A percentile compares a stretch with the other conserved stretches of the same genome.
Evolutionary conservation across 2,329 filamentous ascomycete species (phyloP).

Genomic region (Exophiala xenobiotica): DNA sequence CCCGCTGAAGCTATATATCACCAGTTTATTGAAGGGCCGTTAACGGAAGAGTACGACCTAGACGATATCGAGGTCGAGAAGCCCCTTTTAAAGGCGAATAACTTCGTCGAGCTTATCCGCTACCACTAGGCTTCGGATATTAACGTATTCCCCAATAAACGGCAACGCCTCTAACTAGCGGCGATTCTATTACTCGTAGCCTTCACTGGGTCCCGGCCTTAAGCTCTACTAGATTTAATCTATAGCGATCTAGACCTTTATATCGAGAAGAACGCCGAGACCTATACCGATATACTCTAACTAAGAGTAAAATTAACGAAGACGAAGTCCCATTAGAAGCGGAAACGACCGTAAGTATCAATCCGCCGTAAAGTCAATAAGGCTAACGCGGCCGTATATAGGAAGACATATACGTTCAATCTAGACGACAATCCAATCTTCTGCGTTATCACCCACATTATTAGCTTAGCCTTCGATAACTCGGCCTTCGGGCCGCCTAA

Average conservation of each 20-base stretch:
- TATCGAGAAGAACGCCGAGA: constrained; percentile 17
- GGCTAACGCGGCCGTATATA: background rate
- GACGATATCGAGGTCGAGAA: constrained; percentile 18
- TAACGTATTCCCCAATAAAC: constrained; percentile 16
- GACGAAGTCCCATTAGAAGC: constrained; percentile 14
- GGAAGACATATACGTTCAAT: constrained; percentile 2
- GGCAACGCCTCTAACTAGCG: constrained; percentile 10
- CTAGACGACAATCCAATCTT: constrained; percentile 17
- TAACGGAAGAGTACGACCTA: constrained; percentile 17
- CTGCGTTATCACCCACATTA: constrained; percentile 18
- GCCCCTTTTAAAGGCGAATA: constrained; percentile 14
- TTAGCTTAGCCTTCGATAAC: constrained; percentile 14
- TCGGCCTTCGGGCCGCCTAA: constrained; percentile 9
- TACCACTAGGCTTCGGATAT: constrained; percentile 16
- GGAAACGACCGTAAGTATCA: constrained; percentile 15
- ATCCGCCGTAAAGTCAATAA: background rate
- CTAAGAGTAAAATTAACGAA: constrained; percentile 14
- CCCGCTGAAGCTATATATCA: background rate
- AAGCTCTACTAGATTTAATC: constrained; percentile 9
- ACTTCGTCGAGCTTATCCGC: constrained; percentile 16
- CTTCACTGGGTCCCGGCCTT: constrained; percentile 12
- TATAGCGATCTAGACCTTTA: constrained; percentile 18
- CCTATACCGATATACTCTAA: constrained; percentile 7
- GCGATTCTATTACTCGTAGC: constrained; percentile 17
- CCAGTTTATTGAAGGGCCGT: constrained; percentile 20